Percentiles rank a stretch among this genome's conserved stretches.
Conservation (phyloP, 2,329 filamentous ascomycete genomes). For the Aureobasidium sp. region DNA sequence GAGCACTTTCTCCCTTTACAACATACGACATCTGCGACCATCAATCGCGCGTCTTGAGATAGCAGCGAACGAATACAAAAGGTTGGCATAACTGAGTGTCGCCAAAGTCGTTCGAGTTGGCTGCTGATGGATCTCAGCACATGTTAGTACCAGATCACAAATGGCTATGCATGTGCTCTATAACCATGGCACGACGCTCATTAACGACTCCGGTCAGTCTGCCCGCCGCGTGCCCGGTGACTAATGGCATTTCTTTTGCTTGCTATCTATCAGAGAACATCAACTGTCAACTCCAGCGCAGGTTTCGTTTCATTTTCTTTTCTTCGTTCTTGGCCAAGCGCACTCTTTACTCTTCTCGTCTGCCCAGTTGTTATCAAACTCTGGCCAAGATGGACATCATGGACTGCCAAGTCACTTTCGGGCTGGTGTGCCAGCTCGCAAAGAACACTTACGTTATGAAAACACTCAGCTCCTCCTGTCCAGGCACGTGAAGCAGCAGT, state of each 20-base stretch:
- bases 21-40: background rate
- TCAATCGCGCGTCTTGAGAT: too few species aligned
- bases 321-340: background rate
- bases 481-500: background rate
- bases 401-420: background rate
- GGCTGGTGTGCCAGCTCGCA: background rate
- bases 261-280: background rate
- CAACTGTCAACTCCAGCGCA: background rate
- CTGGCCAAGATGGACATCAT: constrained; percentile 1
- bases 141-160: background rate
- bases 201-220: background rate
- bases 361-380: background rate
- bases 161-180: too few species aligned
- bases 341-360: constrained; percentile 7
- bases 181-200: background rate
- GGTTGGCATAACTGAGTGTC: background rate
- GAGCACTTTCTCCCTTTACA: background rate
- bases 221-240: background rate
- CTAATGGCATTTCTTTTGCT: constrained; percentile 4
- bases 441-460: constrained; percentile 2
- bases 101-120: too few species aligned
- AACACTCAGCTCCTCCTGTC: background rate
- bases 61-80: background rate
- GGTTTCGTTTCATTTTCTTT: background rate
- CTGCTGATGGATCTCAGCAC: background rate